Base-by-base conservation (phyloP, 2,329 filamentous ascomycete genomes). In the Trichoderma endophyticum region DNA sequence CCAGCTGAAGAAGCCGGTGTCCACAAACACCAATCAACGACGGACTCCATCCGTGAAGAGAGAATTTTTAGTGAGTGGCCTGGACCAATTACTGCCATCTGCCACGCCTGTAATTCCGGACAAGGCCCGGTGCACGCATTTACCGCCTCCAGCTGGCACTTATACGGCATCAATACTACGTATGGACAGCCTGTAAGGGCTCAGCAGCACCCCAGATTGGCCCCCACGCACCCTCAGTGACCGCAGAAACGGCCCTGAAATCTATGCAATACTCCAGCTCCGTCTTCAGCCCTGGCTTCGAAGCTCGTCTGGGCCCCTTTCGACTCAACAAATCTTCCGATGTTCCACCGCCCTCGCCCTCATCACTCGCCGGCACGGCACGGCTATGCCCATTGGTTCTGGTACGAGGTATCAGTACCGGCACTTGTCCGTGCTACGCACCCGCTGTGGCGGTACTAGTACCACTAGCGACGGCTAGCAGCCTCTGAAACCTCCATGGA, bases 231-330 rank as follows among this genome's bases (percentile, higher is more conserved):
- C 5, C 36, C 34, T 36, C 24, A 36, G 28, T n/a, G 21, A 30
- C 51, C 18, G n/a, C 54, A 59, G 12, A 36, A 36, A 56, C 9
- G 24, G 8, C 28, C 11, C 43, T 34, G 28, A 43, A 64, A 39
- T 43, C 56, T 12, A 3, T 2, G 18, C 34, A 24, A 28, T 4
- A 68, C 28, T 30, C 28, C 66, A 69, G 66, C 66, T 69, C 7
- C 34, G 66, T 34, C 66, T 34, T 69, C 66, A 69, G 66, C 66
- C 56, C 66, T 51, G 66, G 66, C 66, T n/a, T 11, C 36, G 43
- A 69, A 48, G 66, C 66, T 59, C 54, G 34, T 30, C 34, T 28
- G 32, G 26, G 34, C 24, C 26, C 24, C 59, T 36, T n/a, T 69
- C 66, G 39, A 60, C 36, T 28, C 30, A 26, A n/a, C 11, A 24